A percentile compares a stretch with the other conserved stretches of the same genome.
Conservation (phyloP, 1,284 basidiomycete species). For the Leccinum huronense region DNA sequence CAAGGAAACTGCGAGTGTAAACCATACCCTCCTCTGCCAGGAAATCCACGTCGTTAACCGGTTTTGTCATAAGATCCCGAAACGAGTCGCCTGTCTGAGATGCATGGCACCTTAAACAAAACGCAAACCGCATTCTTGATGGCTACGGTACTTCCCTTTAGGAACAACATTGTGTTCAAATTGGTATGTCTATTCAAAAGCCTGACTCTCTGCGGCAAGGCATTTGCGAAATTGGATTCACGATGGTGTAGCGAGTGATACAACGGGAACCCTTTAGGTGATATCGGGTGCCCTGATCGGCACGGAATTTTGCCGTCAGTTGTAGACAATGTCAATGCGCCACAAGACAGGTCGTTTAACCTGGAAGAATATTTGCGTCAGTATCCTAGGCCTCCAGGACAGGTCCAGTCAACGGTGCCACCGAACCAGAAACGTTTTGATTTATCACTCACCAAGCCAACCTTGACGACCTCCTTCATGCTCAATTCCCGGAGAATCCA, state of each 20-base stretch:
- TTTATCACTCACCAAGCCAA: slow-evolving; percentile 47
- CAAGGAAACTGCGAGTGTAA: neutral
- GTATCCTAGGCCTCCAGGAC: slow-evolving; percentile 4
- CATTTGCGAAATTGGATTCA: slow-evolving; percentile 81
- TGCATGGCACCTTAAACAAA: neutral
- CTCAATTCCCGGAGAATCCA: slow-evolving; percentile 65
- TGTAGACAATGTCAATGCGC: slow-evolving; percentile 68
- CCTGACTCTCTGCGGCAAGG: slow-evolving; percentile 71
- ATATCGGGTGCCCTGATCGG: slow-evolving; percentile 57
- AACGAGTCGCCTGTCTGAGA: slow-evolving; percentile 67
- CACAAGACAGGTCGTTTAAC: slow-evolving; percentile 76
- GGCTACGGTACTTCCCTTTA: slow-evolving; percentile 47
- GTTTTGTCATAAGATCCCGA: slow-evolving; percentile 90
- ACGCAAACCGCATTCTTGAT: neutral
- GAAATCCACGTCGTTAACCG: slow-evolving; percentile 89
- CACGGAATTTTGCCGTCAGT: slow-evolving; percentile 71
- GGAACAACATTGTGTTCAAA: slow-evolving; percentile 82
- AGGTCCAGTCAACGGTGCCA: neutral
- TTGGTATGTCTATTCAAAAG: slow-evolving; percentile 84
- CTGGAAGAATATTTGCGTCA: slow-evolving; percentile 35
- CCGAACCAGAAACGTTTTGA: neutral
- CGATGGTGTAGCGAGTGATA: slow-evolving; percentile 83
- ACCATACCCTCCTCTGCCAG: slow-evolving; percentile 69
- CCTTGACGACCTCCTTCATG: slow-evolving; percentile 62
- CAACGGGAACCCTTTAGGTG: slow-evolving; percentile 70